Evolutionary conservation across 345 rosid species (phyloP).

Genomic region (Rhodamnia rubescens): DNA sequence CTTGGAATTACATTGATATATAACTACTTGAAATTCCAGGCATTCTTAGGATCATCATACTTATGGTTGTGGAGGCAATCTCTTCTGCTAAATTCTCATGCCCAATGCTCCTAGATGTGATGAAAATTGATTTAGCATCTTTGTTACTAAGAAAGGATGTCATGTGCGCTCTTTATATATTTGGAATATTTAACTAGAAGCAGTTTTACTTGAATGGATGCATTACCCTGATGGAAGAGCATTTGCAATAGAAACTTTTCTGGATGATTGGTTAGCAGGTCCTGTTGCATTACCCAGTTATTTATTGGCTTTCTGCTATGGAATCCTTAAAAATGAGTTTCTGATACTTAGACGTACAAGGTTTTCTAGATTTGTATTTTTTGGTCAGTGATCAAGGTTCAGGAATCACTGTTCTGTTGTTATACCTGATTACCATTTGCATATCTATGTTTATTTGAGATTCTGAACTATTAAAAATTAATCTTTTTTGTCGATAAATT

Average conservation of each 20-base stretch:
- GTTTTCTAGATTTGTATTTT: background rate
- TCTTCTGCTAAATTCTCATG: background rate
- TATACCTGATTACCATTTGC: background rate
- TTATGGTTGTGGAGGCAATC: background rate
- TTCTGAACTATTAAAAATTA: background rate
- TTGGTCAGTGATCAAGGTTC: background rate
- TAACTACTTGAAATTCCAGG: background rate
- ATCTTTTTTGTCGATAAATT: background rate
- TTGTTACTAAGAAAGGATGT: background rate
- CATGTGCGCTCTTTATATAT: background rate
- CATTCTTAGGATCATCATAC: background rate
- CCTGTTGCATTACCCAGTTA: background rate
- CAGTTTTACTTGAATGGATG: background rate
- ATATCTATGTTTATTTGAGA: background rate
- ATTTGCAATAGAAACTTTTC: background rate
- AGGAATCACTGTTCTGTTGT: background rate
- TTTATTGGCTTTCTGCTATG: background rate
- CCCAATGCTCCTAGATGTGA: background rate
- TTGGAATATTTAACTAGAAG: background rate
- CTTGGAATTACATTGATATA: background rate
- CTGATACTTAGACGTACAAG: background rate
- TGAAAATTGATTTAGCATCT: background rate
- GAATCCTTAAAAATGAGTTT: background rate
- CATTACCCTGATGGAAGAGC: background rate
- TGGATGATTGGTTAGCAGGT: background rate